Conservation (phyloP, 495 filamentous ascomycete genomes). For the Ramalina intermedia region DNA sequence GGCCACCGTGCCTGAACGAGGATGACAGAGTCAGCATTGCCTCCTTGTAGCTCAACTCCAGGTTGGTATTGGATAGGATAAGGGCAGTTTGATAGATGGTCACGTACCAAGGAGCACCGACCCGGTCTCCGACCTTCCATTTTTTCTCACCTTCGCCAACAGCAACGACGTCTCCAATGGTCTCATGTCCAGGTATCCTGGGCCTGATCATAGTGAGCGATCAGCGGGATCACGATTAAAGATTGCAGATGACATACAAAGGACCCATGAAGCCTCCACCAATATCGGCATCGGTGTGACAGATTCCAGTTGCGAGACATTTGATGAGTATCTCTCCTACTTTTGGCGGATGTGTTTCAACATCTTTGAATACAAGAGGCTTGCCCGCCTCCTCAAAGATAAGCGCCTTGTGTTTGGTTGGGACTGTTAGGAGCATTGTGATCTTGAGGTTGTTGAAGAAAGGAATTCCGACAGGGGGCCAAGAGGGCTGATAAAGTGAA, state of each 20-base stretch:
- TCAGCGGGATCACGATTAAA: not conserved
- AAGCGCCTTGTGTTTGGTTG: slow-evolving; percentile 50
- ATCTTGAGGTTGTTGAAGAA: not conserved
- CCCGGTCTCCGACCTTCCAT: slow-evolving; percentile 50
- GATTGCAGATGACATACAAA: not conserved
- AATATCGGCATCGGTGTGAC: slow-evolving; percentile 50
- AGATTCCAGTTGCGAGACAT: slow-evolving; percentile 42
- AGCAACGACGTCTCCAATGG: slow-evolving; percentile 45
- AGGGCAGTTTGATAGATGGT: too few relatives aligned
- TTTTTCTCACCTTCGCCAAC: slow-evolving; percentile 35
- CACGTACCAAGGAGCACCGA: slow-evolving; percentile 33
- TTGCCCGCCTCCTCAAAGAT: slow-evolving; percentile 57
- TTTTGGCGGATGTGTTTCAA: slow-evolving; percentile 53
- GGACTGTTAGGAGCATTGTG: slow-evolving; percentile 29
- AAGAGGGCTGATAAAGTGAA: not conserved
- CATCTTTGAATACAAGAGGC: slow-evolving; percentile 50
- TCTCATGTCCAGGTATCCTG: slow-evolving; percentile 37
- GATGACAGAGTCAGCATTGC: too few relatives aligned
- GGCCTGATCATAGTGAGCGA: slow-evolving; percentile 6
- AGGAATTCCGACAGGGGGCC: not conserved
- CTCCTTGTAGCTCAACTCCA: too few relatives aligned
- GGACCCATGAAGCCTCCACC: slow-evolving; percentile 35
- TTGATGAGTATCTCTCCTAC: slow-evolving; percentile 52
- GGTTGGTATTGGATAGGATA: too few relatives aligned
- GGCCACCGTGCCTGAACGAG: slow-evolving; percentile 25